Percentiles rank a stretch among this genome's conserved stretches.
These are phyloP conservation scores for Pseudonitzschia pungens DNA, from an alignment of 108 stramenopile species.

Conservation along the genomic window DNA sequence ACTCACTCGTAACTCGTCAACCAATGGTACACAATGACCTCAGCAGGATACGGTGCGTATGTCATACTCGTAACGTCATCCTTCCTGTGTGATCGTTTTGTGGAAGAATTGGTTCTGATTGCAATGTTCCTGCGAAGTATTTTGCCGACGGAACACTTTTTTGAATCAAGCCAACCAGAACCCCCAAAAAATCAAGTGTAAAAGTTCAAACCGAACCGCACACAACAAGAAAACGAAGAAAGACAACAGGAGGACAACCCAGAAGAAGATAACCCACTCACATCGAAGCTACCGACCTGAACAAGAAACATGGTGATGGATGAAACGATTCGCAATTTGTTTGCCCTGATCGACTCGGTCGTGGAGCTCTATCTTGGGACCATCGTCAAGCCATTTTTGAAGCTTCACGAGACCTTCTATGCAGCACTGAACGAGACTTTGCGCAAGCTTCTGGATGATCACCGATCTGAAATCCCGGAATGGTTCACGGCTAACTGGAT, in stretches of 20 bases:
- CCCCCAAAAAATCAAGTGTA: not conserved
- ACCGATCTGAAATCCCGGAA: conserved; percentile 32
- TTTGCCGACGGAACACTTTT: not conserved
- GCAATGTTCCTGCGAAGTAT: not conserved
- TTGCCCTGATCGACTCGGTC: conserved; percentile 31
- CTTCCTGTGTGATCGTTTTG: too few species aligned
- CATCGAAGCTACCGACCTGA: not conserved
- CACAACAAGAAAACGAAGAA: not conserved
- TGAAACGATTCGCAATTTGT: conserved; percentile 19
- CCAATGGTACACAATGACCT: too few species aligned
- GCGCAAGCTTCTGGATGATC: conserved; percentile 32
- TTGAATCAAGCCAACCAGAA: not conserved
- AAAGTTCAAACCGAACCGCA: not conserved
- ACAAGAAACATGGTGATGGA: not conserved
- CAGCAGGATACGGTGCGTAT: too few species aligned
- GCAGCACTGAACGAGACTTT: conserved; percentile 28
- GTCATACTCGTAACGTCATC: too few species aligned
- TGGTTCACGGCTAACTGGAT: conserved; percentile 60
- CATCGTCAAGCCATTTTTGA: conserved; percentile 42
- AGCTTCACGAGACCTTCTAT: conserved; percentile 48
- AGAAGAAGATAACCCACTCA: not conserved
- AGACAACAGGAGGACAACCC: not conserved
- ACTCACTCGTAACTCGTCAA: too few species aligned
- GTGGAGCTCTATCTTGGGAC: conserved; percentile 47
- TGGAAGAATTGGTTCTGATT: too few species aligned